These are phyloP conservation scores for Entamoeba nuttalli DNA, from an alignment of 208 protist species.

Conservation along the genomic window DNA sequence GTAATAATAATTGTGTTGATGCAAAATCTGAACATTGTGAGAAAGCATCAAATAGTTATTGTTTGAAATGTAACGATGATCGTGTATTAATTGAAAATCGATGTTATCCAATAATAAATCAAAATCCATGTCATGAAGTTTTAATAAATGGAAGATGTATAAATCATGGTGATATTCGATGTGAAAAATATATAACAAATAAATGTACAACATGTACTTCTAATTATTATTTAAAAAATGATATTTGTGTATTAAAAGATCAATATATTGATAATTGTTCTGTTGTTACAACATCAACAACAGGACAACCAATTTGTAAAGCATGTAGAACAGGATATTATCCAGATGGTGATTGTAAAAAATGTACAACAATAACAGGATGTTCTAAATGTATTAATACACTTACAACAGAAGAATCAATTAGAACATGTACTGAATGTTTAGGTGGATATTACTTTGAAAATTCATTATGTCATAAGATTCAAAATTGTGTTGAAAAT, in stretches of 20 bases:
- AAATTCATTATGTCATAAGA: not conserved
- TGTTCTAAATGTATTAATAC: not conserved
- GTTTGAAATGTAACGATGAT: not conserved
- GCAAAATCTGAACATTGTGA: not conserved
- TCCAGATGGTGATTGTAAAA: not conserved
- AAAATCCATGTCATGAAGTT: not conserved
- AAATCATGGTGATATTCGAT: not conserved
- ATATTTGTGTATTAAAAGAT: not conserved
- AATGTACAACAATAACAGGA: not conserved
- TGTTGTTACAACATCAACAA: not conserved
- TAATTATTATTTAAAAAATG: not conserved
- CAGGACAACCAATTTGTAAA: not conserved
- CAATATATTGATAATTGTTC: not conserved
- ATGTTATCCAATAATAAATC: not conserved
- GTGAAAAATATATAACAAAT: not conserved
- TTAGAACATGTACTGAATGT: not conserved
- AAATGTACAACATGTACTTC: not conserved
- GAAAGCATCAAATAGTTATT: not conserved
- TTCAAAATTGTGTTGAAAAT: not conserved
- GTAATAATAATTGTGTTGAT: not conserved
- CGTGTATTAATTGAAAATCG: not conserved
- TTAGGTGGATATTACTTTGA: not conserved
- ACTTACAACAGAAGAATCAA: not conserved
- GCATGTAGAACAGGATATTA: not conserved
- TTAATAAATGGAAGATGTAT: not conserved